These are phyloP conservation scores for Cornus florida DNA, from an alignment of 148 eudicot species.

Conservation along the genomic window DNA sequence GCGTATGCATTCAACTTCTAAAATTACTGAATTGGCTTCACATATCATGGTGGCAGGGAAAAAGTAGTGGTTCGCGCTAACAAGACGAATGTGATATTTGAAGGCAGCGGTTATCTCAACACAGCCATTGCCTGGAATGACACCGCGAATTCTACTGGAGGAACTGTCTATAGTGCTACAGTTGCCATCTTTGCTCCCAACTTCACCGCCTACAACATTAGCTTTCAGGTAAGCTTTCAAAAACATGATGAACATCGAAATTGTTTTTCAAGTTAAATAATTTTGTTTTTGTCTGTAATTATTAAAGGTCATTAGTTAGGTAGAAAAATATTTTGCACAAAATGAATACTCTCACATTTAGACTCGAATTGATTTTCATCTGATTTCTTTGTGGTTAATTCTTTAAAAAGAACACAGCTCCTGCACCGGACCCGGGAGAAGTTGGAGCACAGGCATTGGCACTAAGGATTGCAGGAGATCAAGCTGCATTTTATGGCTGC, in stretches of 20 bases:
- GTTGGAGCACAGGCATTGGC: conserved; percentile 89
- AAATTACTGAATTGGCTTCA: not conserved
- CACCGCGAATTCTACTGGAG: conserved; percentile 77
- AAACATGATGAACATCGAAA: not conserved
- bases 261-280: not conserved
- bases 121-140: conserved; percentile 81
- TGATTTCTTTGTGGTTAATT: not conserved
- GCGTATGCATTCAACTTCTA: not conserved
- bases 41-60: conserved; percentile 54
- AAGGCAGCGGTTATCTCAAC: conserved; percentile 74
- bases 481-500: conserved; percentile 80
- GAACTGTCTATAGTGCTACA: conserved; percentile 61
- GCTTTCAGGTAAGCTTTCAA: conserved; percentile 59
- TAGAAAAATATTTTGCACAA: no score
- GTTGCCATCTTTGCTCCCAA: conserved; percentile 53
- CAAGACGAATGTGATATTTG: conserved; percentile 67
- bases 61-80: conserved; percentile 57
- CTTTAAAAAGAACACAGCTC: conserved; percentile 67
- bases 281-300: no score
- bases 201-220: conserved; percentile 75
- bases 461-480: conserved; percentile 56
- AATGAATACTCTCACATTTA: no score
- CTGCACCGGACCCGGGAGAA: conserved; percentile 67
- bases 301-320: no score
- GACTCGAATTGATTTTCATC: no score